Percentiles rank a stretch among this genome's conserved stretches.
Evolutionary conservation across 1,284 basidiomycete genomes (phyloP).

Genomic region (Ceratobasidium papillatum): DNA sequence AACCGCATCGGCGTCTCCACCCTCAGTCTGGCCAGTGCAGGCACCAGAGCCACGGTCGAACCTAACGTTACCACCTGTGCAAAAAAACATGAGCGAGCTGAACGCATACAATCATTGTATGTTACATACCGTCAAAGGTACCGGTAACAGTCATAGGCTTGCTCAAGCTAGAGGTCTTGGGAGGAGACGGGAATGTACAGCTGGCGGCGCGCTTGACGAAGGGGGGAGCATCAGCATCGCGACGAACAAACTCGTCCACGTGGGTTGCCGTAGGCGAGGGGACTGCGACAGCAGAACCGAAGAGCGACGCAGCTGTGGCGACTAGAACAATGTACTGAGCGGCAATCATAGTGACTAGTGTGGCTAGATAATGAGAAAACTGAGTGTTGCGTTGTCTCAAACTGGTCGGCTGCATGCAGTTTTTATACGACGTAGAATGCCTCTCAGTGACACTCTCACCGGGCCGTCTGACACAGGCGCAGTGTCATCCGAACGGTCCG

Average conservation of each 20-base stretch:
- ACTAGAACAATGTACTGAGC: slow-evolving; percentile 5
- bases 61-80: slow-evolving; percentile 12
- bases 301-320: slow-evolving; percentile 5
- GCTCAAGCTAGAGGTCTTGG: slow-evolving; percentile 53
- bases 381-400: not conserved
- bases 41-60: slow-evolving; percentile 37
- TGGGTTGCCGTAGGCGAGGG: slow-evolving; percentile 28
- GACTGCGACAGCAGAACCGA: slow-evolving; percentile 10
- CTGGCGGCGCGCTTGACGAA: slow-evolving; percentile 41
- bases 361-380: not conserved
- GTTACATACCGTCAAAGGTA: slow-evolving; percentile 25
- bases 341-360: slow-evolving; percentile 13
- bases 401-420: too few relatives aligned
- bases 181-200: slow-evolving; percentile 54
- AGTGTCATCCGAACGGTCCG: too few relatives aligned
- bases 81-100: not conserved
- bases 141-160: slow-evolving; percentile 53
- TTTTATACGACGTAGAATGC: too few relatives aligned
- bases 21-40: slow-evolving; percentile 27
- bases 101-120: not conserved
- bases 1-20: slow-evolving; percentile 37
- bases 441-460: too few relatives aligned
- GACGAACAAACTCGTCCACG: slow-evolving; percentile 38
- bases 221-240: slow-evolving; percentile 33
- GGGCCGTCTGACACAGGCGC: too few relatives aligned